These are phyloP conservation scores for Quercus mongolica DNA, from an alignment of 306 rosid species.

Conservation along the genomic window DNA sequence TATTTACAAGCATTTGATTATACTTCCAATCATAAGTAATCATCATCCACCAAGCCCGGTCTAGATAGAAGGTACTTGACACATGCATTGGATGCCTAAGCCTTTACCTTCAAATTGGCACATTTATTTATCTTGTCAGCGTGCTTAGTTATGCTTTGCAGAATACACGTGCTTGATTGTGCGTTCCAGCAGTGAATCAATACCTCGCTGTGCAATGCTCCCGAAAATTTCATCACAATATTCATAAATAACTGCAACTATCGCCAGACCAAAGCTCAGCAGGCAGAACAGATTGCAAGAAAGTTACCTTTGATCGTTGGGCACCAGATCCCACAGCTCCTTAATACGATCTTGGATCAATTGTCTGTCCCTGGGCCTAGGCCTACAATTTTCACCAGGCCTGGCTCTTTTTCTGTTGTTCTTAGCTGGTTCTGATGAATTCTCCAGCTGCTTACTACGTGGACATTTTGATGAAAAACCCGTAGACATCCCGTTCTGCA, in stretches of 20 bases:
- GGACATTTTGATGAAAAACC: constrained; percentile 73
- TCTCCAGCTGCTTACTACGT: constrained; percentile 64
- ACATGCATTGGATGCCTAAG: not conserved
- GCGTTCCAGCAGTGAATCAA: constrained; percentile 86
- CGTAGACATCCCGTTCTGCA: too few relatives aligned
- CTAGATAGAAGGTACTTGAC: not conserved
- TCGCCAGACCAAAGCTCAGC: constrained; percentile 16
- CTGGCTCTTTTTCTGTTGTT: constrained; percentile 82
- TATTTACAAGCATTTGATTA: not conserved
- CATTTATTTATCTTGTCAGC: constrained; percentile 81
- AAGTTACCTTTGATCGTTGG: constrained; percentile 79
- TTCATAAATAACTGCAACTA: constrained; percentile 14
- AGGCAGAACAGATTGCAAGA: not conserved
- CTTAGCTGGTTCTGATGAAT: constrained; percentile 69
- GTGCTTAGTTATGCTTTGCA: constrained; percentile 79
- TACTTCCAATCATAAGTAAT: not conserved
- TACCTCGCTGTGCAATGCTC: constrained; percentile 65
- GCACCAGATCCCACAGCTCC: constrained; percentile 88
- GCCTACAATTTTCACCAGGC: constrained; percentile 88
- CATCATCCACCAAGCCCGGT: constrained; percentile 3
- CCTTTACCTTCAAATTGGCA: constrained; percentile 55
- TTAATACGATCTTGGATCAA: constrained; percentile 96
- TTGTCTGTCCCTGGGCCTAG: constrained; percentile 97
- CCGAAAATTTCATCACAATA: constrained; percentile 26
- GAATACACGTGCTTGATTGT: constrained; percentile 89